phyloP scores from a whole-genome alignment of 768 basidiomycete genomes.

The Hericium erinaceus region DNA sequence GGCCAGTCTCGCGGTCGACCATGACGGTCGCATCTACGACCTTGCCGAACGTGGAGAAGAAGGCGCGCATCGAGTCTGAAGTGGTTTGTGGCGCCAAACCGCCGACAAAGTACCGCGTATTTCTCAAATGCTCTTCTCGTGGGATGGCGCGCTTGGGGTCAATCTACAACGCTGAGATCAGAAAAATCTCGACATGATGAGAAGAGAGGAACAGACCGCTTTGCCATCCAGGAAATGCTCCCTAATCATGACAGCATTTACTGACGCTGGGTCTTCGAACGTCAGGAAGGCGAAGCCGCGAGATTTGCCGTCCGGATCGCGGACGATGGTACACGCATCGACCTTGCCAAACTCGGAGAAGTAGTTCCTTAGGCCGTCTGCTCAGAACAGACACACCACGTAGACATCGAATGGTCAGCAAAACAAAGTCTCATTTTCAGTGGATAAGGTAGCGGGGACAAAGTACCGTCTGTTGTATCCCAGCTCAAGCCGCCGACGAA shows the following conservation, averaged over 20 bases:
- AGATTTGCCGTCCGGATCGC: constrained; percentile 89
- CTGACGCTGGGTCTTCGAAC: constrained; percentile 86
- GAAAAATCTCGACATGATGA: background rate
- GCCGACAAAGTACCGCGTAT: constrained; percentile 94
- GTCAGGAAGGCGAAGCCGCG: constrained; percentile 97
- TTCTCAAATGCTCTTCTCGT: constrained; percentile 86
- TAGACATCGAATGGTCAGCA: constrained; percentile 36
- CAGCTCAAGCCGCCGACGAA: constrained; percentile 99
- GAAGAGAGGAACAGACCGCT: constrained; percentile 55
- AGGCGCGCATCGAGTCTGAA: constrained; percentile 86
- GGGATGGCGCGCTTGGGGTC: constrained; percentile 99
- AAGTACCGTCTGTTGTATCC: constrained; percentile 98
- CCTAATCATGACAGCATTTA: constrained; percentile 91
- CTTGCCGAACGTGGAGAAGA: constrained; percentile 89
- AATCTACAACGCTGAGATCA: constrained; percentile 47
- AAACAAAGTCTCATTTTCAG: constrained; percentile 21
- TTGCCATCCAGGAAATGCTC: constrained; percentile 96
- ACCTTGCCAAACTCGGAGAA: constrained; percentile 96
- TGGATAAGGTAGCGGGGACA: constrained; percentile 23
- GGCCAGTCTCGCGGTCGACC: constrained; percentile 91
- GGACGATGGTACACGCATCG: constrained; percentile 98
- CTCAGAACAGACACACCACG: constrained; percentile 17
- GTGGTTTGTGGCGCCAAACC: constrained; percentile 89
- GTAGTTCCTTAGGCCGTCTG: constrained; percentile 76
- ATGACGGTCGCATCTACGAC: constrained; percentile 98